Base-by-base conservation (phyloP, 164 flowering plant genomes). In the Macadamia tetraphylla region DNA sequence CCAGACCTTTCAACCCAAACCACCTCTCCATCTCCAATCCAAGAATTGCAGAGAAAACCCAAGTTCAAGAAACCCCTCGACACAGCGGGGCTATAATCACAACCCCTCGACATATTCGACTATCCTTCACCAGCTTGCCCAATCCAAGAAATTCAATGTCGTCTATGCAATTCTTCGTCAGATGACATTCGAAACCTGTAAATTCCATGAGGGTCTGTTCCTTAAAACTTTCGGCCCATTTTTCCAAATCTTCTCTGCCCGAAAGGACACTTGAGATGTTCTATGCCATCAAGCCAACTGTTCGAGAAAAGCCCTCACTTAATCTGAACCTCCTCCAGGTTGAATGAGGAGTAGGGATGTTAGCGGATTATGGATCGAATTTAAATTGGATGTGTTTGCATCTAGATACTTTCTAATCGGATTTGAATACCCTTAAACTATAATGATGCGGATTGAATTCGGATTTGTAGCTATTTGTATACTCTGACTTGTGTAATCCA, bases 151-250 rank as follows among this genome's bases (percentile, higher is more conserved):
- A 75, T 86, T 86, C 67, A 74, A 80, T 2, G 88, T 92, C 1
- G 78, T 94, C n/a, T 96, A 92, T 69, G 86, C 85, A 2, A 65
- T 94, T 76, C 86, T 94, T 67, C 83, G 66, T 44, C 96, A 84
- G 44, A 92, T 92, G 99, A 78, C 74, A 17, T 83, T 84, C 61
- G 99, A 92, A 62, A 80, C 95, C 14, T 94, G 98, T 77, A 87
- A 81, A 66, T 85, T 94, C 60, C 90, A 94, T 62, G 99, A 94
- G 67, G 88, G 83, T 65, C 67, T 90, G 65, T 90, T 94, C 68
- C 66, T 87, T 29, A 83, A 90, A 62, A n/a, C 89, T 92, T 67
- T 92, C 92, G 99, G 80, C 77, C 77, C 89, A 87, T 68, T 92
- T 83, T 72, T 81, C 96, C 0, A 83, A 78, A 40, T 75, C 77